These are phyloP conservation scores for Hymenoscyphus infarciens DNA, from an alignment of 2,329 filamentous ascomycete genomes.

Conservation along the genomic window DNA sequence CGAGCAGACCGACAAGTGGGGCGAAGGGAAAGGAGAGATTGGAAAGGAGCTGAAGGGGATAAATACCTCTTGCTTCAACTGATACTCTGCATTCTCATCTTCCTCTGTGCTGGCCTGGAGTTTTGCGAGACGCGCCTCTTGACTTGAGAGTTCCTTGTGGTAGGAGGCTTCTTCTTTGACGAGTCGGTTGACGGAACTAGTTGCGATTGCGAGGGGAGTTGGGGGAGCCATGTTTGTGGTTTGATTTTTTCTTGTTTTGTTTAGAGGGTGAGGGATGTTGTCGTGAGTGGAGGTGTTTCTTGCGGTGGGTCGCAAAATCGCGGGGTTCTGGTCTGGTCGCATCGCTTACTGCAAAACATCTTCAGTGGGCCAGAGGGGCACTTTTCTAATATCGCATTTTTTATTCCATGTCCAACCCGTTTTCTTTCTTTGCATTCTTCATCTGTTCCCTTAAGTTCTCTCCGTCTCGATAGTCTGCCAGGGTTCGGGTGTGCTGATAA, in stretches of 20 bases:
- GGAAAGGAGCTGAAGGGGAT: background rate
- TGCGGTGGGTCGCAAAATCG: no score
- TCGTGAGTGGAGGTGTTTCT: no score
- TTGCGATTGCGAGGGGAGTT: constrained; percentile 73
- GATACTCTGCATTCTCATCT: constrained; percentile 73
- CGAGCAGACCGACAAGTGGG: no score
- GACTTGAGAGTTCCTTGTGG: constrained; percentile 75
- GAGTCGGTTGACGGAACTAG: constrained; percentile 73
- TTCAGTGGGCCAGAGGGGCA: no score
- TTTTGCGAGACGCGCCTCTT: constrained; percentile 67
- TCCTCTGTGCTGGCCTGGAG: constrained; percentile 48
- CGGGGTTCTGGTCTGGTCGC: no score
- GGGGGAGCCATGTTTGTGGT: constrained; percentile 66
- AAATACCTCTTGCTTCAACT: constrained; percentile 81
- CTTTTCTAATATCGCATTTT: no score
- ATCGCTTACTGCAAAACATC: no score
- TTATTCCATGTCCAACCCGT: no score
- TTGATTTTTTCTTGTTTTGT: background rate
- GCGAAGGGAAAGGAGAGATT: background rate
- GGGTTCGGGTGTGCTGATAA: no score
- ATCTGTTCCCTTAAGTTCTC: no score
- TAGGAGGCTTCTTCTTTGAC: constrained; percentile 91
- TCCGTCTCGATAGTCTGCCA: no score
- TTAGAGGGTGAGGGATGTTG: background rate
- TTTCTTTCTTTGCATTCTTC: no score